Percentiles rank a stretch among this genome's conserved stretches.
Evolutionary conservation across 2,329 filamentous ascomycete species (phyloP).

Genomic region (Coleophoma cylindrospora): DNA sequence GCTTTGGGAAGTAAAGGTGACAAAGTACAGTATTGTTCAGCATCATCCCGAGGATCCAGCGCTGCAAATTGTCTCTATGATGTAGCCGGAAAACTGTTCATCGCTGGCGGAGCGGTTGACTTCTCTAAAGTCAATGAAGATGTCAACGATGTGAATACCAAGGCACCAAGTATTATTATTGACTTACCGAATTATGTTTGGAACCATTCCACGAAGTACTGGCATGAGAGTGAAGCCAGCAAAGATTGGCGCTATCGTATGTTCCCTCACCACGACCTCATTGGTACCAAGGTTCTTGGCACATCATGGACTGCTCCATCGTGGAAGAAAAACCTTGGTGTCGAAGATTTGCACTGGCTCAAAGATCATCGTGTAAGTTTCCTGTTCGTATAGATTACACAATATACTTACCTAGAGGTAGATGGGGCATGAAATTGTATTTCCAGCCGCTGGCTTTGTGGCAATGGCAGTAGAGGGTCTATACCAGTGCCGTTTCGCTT

Average conservation of each 20-base stretch:
- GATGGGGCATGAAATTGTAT: constrained; percentile 1
- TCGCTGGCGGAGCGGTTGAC: not conserved
- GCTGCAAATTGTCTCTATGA: not conserved
- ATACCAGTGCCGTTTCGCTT: not conserved
- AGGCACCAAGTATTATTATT: constrained; percentile 18
- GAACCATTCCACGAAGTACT: constrained; percentile 42
- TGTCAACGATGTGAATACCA: constrained; percentile 13
- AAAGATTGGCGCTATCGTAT: constrained; percentile 33
- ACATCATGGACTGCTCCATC: constrained; percentile 4
- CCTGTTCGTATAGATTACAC: not conserved
- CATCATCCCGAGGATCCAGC: not conserved
- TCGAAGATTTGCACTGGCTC: constrained; percentile 33
- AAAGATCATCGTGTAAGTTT: constrained; percentile 31
- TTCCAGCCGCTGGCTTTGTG: not conserved
- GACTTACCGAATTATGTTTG: constrained; percentile 38
- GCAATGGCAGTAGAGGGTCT: constrained; percentile 1
- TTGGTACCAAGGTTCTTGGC: constrained; percentile 24
- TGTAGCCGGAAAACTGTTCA: constrained; percentile 1
- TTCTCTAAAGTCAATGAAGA: constrained; percentile 34
- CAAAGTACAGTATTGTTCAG: constrained; percentile 11
- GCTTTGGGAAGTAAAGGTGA: not conserved
- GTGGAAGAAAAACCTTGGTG: constrained; percentile 19
- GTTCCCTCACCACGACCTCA: constrained; percentile 29
- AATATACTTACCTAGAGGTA: not conserved
- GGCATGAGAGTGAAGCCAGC: constrained; percentile 46